Conservation (phyloP, 2,329 filamentous ascomycete genomes). For the Trichoderma sp. region DNA sequence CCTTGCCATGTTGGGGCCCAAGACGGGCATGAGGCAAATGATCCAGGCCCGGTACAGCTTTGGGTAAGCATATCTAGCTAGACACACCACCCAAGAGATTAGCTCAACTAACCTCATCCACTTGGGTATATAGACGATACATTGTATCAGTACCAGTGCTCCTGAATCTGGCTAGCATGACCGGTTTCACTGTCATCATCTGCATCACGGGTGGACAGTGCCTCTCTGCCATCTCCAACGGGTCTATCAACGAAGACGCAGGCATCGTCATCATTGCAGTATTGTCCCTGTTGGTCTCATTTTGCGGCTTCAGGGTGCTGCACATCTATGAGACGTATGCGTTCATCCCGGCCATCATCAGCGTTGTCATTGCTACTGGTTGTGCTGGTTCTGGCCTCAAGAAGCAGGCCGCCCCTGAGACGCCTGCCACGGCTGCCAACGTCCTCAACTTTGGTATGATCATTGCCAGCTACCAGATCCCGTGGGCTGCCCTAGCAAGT, state of each 20-base stretch:
- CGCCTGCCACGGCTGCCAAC: conserved; percentile 43
- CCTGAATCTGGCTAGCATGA: conserved; percentile 61
- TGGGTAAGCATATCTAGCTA: conserved; percentile 39
- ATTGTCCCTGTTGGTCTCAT: conserved; percentile 57
- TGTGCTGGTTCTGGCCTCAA: conserved; percentile 50
- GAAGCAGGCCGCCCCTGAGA: conserved; percentile 44
- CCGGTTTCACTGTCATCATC: conserved; percentile 62
- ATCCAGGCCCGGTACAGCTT: conserved; percentile 64
- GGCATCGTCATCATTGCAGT: conserved; percentile 62
- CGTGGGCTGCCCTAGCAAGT: conserved; percentile 57
- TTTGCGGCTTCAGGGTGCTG: conserved; percentile 57
- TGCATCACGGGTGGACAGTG: conserved; percentile 61
- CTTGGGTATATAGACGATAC: conserved; percentile 43
- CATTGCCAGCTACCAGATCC: conserved; percentile 62
- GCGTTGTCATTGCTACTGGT: conserved; percentile 54
- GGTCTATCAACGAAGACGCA: conserved; percentile 49
- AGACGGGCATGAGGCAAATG: conserved; percentile 65
- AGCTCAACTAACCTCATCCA: background rate
- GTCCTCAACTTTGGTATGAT: conserved; percentile 59
- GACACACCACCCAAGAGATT: background rate
- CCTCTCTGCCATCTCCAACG: conserved; percentile 52
- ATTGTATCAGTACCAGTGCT: conserved; percentile 58
- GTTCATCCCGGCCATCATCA: conserved; percentile 54
- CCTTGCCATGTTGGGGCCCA: conserved; percentile 57
- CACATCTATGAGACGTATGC: conserved; percentile 59